A percentile compares a stretch with the other conserved stretches of the same genome.
Conservation (phyloP, 352 stramenopile genomes). For the Phytopythium litorale region DNA sequence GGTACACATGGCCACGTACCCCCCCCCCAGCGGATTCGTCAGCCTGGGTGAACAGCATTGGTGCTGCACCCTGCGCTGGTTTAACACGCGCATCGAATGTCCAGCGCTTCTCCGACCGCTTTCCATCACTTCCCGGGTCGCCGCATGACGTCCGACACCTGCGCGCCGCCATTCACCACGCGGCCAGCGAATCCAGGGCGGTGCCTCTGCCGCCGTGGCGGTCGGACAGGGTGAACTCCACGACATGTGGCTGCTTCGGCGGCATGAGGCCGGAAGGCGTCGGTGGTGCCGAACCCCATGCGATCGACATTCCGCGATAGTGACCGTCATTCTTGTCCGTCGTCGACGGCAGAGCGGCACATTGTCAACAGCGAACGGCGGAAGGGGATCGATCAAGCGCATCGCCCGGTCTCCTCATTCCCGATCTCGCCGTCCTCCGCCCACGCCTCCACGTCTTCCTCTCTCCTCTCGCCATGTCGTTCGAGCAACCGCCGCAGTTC, state of each 20-base stretch:
- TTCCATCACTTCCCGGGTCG: no score
- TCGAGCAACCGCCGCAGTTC: slow-evolving; percentile 29
- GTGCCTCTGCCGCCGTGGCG: not conserved
- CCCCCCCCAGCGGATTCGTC: no score
- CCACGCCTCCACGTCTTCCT: not conserved
- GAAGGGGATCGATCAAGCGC: not conserved
- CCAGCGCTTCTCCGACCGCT: no score
- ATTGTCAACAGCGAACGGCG: not conserved
- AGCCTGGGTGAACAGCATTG: no score
- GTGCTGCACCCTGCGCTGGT: no score
- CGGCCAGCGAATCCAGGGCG: not conserved
- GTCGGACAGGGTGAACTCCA: not conserved
- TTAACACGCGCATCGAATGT: no score
- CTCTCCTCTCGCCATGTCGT: slow-evolving; percentile 15
- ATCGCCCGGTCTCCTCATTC: not conserved
- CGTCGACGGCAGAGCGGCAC: not conserved
- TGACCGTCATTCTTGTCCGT: not conserved
- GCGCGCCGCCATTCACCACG: not conserved
- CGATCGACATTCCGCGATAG: not conserved
- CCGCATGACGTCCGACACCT: not conserved
- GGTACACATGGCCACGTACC: no score
- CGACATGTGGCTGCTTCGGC: not conserved
- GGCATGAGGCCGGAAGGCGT: not conserved
- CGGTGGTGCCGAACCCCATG: not conserved
- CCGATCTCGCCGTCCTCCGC: not conserved